Percentiles rank a stretch among this genome's conserved stretches.
Conservation (phyloP, 257 asterid species). For the Capsicum rhomboideum region DNA sequence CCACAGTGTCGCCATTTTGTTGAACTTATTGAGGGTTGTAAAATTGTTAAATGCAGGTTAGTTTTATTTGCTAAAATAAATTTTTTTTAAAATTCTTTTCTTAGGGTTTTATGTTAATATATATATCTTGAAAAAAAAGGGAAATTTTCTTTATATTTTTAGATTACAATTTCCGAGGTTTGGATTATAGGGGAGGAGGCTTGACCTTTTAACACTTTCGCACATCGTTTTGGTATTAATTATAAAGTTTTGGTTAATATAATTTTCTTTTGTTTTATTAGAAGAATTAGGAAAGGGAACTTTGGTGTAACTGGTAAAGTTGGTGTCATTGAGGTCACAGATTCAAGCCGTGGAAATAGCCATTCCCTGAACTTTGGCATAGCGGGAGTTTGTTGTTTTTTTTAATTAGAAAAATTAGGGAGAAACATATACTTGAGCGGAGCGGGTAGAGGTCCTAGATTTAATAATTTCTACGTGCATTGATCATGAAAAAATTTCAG, state of each 20-base stretch:
- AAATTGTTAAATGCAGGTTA: neutral
- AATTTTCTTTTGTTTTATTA: no score
- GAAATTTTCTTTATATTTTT: neutral
- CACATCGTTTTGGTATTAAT: neutral
- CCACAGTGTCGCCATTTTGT: slow-evolving; percentile 37
- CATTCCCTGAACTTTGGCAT: no score
- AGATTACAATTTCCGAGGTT: neutral
- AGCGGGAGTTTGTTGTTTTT: neutral
- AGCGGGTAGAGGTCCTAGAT: neutral
- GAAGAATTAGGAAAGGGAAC: no score
- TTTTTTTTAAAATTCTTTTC: neutral
- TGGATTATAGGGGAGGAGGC: neutral
- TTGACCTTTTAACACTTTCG: no score
- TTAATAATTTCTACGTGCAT: neutral
- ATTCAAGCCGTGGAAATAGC: no score
- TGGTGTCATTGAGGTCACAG: no score
- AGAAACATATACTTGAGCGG: neutral
- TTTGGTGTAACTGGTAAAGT: no score
- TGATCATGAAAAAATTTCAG: neutral
- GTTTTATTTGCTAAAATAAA: neutral
- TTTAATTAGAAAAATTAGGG: neutral
- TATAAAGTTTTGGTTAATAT: neutral
- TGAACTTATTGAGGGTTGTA: neutral
- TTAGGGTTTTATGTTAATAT: neutral
- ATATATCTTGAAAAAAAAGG: neutral